phyloP scores from a whole-genome alignment of 1,284 basidiomycete species.

The Pseudomicrostroma phylloplanum region DNA sequence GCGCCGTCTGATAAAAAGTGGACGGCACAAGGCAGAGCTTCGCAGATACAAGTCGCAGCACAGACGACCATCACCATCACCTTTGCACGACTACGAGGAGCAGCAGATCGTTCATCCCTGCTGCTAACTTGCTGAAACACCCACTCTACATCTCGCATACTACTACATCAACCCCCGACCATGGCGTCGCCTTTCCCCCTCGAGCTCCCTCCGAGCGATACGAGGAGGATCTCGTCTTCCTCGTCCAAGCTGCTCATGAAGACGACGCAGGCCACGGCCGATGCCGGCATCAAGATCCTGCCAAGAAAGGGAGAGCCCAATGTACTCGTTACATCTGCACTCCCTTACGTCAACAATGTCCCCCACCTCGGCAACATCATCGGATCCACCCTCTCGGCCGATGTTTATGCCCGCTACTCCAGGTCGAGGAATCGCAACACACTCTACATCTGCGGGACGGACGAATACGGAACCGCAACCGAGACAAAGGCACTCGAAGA shows the following conservation, averaged over 20 bases:
- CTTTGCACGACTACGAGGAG: no score
- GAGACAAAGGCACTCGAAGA: constrained; percentile 97
- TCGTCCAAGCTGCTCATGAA: constrained; percentile 38
- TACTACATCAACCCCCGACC: constrained; percentile 11
- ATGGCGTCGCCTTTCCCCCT: constrained; percentile 48
- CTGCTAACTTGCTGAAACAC: no score
- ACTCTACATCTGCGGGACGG: constrained; percentile 86
- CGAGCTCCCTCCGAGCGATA: constrained; percentile 27
- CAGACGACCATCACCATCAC: no score
- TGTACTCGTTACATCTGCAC: constrained; percentile 83
- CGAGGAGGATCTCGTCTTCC: constrained; percentile 24
- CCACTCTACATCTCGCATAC: neutral
- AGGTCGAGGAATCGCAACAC: constrained; percentile 56
- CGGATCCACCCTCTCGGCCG: constrained; percentile 88
- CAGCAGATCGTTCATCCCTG: no score
- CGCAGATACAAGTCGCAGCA: no score
- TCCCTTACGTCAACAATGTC: constrained; percentile 97
- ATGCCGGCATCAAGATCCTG: constrained; percentile 29
- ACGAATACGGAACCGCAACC: constrained; percentile 97
- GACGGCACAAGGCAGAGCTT: no score
- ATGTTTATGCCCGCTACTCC: constrained; percentile 84
- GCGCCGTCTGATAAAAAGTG: no score
- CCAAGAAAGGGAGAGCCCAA: constrained; percentile 42
- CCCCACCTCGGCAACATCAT: constrained; percentile 99
- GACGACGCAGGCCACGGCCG: constrained; percentile 27